These are phyloP conservation scores for Amylocystis lapponica DNA, from an alignment of 768 basidiomycete species.

Conservation along the genomic window DNA sequence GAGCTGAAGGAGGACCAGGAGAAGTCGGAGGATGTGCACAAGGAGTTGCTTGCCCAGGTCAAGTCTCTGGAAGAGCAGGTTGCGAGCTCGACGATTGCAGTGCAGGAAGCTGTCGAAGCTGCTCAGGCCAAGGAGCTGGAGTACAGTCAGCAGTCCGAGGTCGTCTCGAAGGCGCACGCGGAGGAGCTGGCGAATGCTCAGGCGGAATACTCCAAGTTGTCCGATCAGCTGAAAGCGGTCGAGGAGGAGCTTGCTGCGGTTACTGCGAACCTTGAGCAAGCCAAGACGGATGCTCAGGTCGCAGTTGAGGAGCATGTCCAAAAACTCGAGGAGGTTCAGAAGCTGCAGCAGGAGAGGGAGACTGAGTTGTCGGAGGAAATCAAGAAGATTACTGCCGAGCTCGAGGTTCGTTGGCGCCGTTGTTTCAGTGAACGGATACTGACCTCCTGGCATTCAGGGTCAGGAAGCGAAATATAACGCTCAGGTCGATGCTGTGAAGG, in stretches of 20 bases:
- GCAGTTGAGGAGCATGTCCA: slow-evolving; percentile 42
- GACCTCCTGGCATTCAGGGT: slow-evolving; percentile 36
- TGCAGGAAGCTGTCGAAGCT: slow-evolving; percentile 42
- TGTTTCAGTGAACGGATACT: slow-evolving; percentile 1
- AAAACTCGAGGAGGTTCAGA: slow-evolving; percentile 49
- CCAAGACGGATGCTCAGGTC: slow-evolving; percentile 37
- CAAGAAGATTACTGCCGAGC: slow-evolving; percentile 48
- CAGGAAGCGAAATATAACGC: slow-evolving; percentile 65
- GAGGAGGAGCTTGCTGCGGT: slow-evolving; percentile 42
- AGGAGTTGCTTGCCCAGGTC: slow-evolving; percentile 38
- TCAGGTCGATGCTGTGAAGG: slow-evolving; percentile 61
- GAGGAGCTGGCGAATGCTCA: slow-evolving; percentile 36
- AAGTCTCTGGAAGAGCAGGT: slow-evolving; percentile 51
- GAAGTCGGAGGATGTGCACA: slow-evolving; percentile 52
- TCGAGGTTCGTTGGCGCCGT: slow-evolving; percentile 44
- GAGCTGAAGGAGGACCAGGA: slow-evolving; percentile 73
- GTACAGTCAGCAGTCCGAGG: slow-evolving; percentile 32
- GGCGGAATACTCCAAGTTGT: slow-evolving; percentile 32
- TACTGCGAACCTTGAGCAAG: slow-evolving; percentile 42
- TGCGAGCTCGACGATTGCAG: slow-evolving; percentile 39
- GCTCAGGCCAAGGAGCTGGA: slow-evolving; percentile 44
- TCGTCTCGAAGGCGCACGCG: slow-evolving; percentile 37
- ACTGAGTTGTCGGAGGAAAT: slow-evolving; percentile 51
- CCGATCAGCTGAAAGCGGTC: slow-evolving; percentile 40
- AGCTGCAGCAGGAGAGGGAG: slow-evolving; percentile 42